Percentiles rank a stretch among this genome's conserved stretches.
Evolutionary conservation across 495 filamentous ascomycete species (phyloP).

Genomic region (Neurospora sp.): DNA sequence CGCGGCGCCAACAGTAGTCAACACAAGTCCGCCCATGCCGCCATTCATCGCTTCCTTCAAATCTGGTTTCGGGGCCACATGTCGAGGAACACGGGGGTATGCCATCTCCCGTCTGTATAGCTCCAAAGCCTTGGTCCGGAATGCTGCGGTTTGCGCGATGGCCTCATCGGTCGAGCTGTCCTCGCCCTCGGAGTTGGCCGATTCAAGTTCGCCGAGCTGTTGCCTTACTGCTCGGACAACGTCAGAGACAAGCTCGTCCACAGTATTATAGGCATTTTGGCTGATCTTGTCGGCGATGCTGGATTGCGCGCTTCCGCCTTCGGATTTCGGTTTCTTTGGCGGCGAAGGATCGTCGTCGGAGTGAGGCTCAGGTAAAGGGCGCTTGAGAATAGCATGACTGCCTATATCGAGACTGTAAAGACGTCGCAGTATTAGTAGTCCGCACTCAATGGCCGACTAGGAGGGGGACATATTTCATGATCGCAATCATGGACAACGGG

Average conservation of each 20-base stretch:
- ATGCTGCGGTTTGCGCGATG: slow-evolving; percentile 27
- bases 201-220: slow-evolving; percentile 30
- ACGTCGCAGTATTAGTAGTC: slow-evolving; percentile 3
- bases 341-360: slow-evolving; percentile 30
- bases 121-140: slow-evolving; percentile 32
- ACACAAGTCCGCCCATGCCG: slow-evolving; percentile 41
- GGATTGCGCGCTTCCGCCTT: slow-evolving; percentile 15
- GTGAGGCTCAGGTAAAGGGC: slow-evolving; percentile 27
- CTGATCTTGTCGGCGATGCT: slow-evolving; percentile 38
- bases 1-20: slow-evolving; percentile 65
- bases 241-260: slow-evolving; percentile 39
- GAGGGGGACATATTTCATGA: not conserved
- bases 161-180: slow-evolving; percentile 16
- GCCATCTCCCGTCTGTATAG: slow-evolving; percentile 30
- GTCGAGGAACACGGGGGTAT: slow-evolving; percentile 23
- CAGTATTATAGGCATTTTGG: slow-evolving; percentile 28
- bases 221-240: slow-evolving; percentile 27
- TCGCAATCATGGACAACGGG: slow-evolving; percentile 7
- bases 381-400: slow-evolving; percentile 32
- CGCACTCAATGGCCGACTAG: not conserved
- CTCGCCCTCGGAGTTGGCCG: slow-evolving; percentile 11
- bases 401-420: slow-evolving; percentile 30
- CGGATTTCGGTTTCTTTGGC: slow-evolving; percentile 34
- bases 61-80: slow-evolving; percentile 4
- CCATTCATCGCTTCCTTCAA: slow-evolving; percentile 7